Evolutionary conservation across 108 stramenopile genomes (phyloP), one percentile per base, ranked within the genome.

Genomic region (Mayamaea pseudoterrestris): DNA sequence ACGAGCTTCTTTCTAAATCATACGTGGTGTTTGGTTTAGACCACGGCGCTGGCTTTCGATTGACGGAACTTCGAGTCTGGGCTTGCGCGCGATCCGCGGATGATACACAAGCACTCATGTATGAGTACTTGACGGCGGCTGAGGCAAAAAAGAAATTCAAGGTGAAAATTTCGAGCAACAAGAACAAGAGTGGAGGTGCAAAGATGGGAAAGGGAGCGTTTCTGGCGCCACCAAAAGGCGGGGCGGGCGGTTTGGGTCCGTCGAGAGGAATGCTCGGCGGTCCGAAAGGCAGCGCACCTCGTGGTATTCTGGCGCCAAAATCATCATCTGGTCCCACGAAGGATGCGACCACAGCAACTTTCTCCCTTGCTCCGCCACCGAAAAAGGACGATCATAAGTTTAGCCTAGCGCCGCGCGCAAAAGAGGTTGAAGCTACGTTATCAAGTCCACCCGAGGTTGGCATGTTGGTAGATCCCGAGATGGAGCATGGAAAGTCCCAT

Each of bases 1-100:
- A 86, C 34, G 61, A 73, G 28, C 46, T 71, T 4, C 55, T 91
- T 62, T 73, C 69, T 27, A 78, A 71, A 18, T 74, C 80, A 8
- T 42, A 75, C 27, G 36, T 91, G 4, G 44, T 78, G 1, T 83
- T 83, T 61, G 84, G 80, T 37, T 65, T 84, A n/a, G 57, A 71
- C 31, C 73, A 80, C 42, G 51, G 72, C 5, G 43, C 47, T 13
- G 76, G 68, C 1, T 83, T 82, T 40, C 52, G 90, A 18, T 41
- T 91, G 34, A 84, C 90, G 17, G 90, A 91, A 23, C 47, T 91
- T n/a, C 70, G 90, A 8, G 63, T 78, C 21, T 91, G 90, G 90
- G 78, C 80, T 18, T 74, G 81, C 34, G 61, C 63, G 41, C 53
- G 90, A 52, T 55, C 60, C 21, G 69, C 67, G 22, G 82, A 81